These are phyloP conservation scores for Prunus salicina DNA, from an alignment of 306 rosid species.

Conservation along the genomic window DNA sequence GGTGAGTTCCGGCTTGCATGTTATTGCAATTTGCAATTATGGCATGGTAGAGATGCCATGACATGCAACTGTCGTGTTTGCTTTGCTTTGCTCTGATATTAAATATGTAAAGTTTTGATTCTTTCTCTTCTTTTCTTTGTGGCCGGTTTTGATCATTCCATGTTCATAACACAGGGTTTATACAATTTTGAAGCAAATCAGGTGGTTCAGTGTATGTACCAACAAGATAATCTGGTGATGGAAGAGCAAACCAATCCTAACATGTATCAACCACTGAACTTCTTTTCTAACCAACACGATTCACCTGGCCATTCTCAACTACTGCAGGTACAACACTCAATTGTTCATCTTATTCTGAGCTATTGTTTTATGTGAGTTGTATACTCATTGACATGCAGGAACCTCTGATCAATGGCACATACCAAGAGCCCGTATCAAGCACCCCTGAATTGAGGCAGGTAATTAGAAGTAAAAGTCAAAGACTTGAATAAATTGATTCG, in stretches of 20 bases:
- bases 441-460: slow-evolving; percentile 49
- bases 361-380: slow-evolving; percentile 18
- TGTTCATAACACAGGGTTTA: slow-evolving; percentile 36
- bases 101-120: neutral
- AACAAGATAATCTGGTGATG: slow-evolving; percentile 36
- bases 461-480: slow-evolving; percentile 8
- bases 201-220: slow-evolving; percentile 46
- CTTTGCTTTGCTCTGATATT: slow-evolving; percentile 10
- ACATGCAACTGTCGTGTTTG: neutral
- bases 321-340: slow-evolving; percentile 37
- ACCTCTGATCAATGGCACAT: slow-evolving; percentile 39
- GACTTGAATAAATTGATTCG: neutral
- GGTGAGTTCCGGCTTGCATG: slow-evolving; percentile 28
- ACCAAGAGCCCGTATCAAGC: slow-evolving; percentile 43
- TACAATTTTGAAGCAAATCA: slow-evolving; percentile 51
- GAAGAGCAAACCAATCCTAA: slow-evolving; percentile 45
- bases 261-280: slow-evolving; percentile 38
- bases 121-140: neutral
- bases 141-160: neutral
- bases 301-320: slow-evolving; percentile 49
- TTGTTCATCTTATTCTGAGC: neutral
- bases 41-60: neutral
- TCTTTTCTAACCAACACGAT: slow-evolving; percentile 47
- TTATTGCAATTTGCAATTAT: neutral
- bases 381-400: slow-evolving; percentile 28